These are phyloP conservation scores for Talaromyces adpressus DNA, from an alignment of 495 filamentous ascomycete species.

Conservation along the genomic window DNA sequence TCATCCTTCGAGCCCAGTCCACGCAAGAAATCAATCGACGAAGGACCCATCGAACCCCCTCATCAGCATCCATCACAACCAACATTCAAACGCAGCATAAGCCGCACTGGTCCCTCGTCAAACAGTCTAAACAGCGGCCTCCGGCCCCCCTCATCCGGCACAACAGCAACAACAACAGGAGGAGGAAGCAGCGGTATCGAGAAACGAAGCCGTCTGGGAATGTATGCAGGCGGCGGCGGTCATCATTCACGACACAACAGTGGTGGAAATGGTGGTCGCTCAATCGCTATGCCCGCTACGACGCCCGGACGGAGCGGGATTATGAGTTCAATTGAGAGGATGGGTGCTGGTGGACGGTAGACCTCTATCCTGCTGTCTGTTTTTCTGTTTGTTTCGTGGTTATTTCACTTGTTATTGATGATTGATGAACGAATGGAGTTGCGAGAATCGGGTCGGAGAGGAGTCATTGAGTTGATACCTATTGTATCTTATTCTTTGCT, in stretches of 20 bases:
- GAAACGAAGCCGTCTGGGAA: slow-evolving; percentile 24
- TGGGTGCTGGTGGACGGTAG: slow-evolving; percentile 41
- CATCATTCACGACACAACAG: slow-evolving; percentile 31
- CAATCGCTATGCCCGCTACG: slow-evolving; percentile 29
- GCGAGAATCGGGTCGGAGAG: not conserved
- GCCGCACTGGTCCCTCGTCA: not conserved
- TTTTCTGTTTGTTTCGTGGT: not conserved
- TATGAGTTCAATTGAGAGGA: slow-evolving; percentile 67
- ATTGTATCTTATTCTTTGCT: not conserved
- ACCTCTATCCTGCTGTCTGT: not conserved
- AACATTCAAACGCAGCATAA: slow-evolving; percentile 19
- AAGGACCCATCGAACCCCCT: not conserved
- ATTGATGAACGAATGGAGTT: not conserved
- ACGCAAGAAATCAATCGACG: not conserved
- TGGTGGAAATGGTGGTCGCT: slow-evolving; percentile 23
- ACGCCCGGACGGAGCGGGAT: slow-evolving; percentile 50
- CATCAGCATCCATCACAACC: slow-evolving; percentile 6
- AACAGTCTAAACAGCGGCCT: slow-evolving; percentile 24
- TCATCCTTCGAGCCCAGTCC: not conserved
- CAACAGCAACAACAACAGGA: slow-evolving; percentile 11
- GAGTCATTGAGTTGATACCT: not conserved
- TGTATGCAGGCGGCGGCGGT: slow-evolving; percentile 10
- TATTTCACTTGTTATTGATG: not conserved
- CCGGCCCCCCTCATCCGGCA: slow-evolving; percentile 21
- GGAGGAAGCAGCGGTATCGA: not conserved